Conservation (phyloP, 2,329 filamentous ascomycete genomes). For the Fusarium sp. region DNA sequence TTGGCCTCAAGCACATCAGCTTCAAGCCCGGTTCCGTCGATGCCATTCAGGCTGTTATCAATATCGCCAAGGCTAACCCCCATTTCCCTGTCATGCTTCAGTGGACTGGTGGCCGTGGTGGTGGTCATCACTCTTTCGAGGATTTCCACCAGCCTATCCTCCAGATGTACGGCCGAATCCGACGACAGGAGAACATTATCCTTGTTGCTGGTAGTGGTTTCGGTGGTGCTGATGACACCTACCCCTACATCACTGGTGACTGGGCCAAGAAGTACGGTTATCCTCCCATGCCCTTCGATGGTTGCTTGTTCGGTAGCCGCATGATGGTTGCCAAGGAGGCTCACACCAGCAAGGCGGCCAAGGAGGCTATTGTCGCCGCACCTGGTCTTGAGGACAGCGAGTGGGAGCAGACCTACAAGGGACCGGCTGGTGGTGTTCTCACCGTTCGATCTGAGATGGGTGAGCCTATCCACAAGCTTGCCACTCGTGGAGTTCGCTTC, state of each 20-base stretch:
- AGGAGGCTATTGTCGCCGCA: conserved; percentile 89
- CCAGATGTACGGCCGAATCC: conserved; percentile 89
- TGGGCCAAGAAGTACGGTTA: conserved; percentile 92
- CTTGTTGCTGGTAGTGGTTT: conserved; percentile 92
- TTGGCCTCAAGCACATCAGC: conserved; percentile 90
- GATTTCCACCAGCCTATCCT: conserved; percentile 94
- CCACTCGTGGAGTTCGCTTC: conserved; percentile 93
- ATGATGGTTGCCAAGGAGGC: conserved; percentile 97
- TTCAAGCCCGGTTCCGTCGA: conserved; percentile 95
- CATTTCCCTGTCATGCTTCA: conserved; percentile 92
- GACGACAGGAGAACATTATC: conserved; percentile 86
- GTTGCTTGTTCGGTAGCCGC: conserved; percentile 88
- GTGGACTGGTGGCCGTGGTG: conserved; percentile 94
- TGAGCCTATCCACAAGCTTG: conserved; percentile 98
- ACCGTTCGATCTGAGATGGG: conserved; percentile 99
- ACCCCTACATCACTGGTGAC: conserved; percentile 87
- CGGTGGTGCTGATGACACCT: conserved; percentile 88
- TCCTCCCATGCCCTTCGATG: conserved; percentile 93
- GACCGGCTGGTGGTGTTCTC: conserved; percentile 89
- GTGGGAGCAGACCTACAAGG: conserved; percentile 96
- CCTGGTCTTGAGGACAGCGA: conserved; percentile 81
- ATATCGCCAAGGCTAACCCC: conserved; percentile 93
- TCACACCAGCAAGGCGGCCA: conserved; percentile 85
- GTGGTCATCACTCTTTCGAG: conserved; percentile 94
- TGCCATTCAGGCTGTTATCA: conserved; percentile 88